phyloP scores from a whole-genome alignment of 2,329 filamentous ascomycete genomes.

The Phialemonium atrogriseum region DNA sequence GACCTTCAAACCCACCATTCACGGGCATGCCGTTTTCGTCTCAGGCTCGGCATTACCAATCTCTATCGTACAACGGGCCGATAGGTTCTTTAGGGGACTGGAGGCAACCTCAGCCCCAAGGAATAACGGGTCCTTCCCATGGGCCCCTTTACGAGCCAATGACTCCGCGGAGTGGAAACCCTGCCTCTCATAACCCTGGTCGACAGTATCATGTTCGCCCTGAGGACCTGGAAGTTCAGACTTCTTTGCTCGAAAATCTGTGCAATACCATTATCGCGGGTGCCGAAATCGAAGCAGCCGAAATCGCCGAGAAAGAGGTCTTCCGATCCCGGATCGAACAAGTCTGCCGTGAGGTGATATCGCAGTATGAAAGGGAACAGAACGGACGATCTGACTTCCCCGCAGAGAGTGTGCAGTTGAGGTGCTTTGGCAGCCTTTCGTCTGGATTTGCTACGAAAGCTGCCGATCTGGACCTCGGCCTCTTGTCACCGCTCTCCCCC shows the following conservation, averaged over 20 bases:
- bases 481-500: constrained; percentile 57
- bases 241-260: constrained; percentile 38
- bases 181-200: constrained; percentile 6
- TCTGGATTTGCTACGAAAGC: constrained; percentile 80
- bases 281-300: constrained; percentile 53
- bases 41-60: constrained; percentile 21
- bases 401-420: constrained; percentile 52
- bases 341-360: constrained; percentile 54
- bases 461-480: constrained; percentile 85
- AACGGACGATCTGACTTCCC: constrained; percentile 37
- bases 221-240: constrained; percentile 42
- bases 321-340: constrained; percentile 59
- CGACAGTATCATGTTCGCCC: constrained; percentile 21
- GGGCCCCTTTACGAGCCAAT: constrained; percentile 9
- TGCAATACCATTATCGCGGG: constrained; percentile 41
- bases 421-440: constrained; percentile 73
- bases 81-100: constrained; percentile 14
- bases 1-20: constrained; percentile 10
- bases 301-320: constrained; percentile 61
- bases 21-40: constrained; percentile 10
- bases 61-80: constrained; percentile 23
- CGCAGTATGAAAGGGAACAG: constrained; percentile 37
- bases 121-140: too few relatives aligned
- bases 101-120: constrained; percentile 13
- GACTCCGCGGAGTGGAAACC: constrained; percentile 8